Conservation (phyloP, 2,329 filamentous ascomycete species). For the Alternaria metachromatica region DNA sequence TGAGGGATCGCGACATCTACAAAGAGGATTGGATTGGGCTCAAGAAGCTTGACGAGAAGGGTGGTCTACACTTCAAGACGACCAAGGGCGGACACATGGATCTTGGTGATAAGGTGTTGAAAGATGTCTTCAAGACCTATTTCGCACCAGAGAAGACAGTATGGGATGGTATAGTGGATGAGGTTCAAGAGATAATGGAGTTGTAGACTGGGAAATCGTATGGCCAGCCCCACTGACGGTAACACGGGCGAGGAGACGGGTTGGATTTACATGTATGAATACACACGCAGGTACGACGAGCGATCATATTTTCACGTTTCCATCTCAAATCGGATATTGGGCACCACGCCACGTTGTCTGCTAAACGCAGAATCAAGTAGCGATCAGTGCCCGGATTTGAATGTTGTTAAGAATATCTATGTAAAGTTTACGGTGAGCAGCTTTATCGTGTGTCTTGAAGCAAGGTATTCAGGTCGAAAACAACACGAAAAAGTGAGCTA, state of each 20-base stretch:
- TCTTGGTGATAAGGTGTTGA: conserved; percentile 70
- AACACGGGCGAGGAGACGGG: background rate
- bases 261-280: background rate
- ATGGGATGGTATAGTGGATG: conserved; percentile 11
- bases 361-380: too few species aligned
- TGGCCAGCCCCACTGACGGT: background rate
- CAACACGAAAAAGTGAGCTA: background rate
- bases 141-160: conserved; percentile 58
- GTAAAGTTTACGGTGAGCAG: too few species aligned
- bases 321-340: background rate
- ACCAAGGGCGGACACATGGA: conserved; percentile 84
- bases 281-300: background rate
- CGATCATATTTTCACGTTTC: background rate
- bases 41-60: conserved; percentile 77
- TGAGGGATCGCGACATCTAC: conserved; percentile 77
- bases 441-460: background rate
- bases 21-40: conserved; percentile 93
- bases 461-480: background rate
- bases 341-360: background rate
- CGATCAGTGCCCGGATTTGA: background rate
- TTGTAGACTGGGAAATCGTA: conserved; percentile 20
- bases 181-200: conserved; percentile 35
- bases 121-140: conserved; percentile 69
- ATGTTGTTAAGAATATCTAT: background rate
- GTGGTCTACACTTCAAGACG: conserved; percentile 76